Conservation (phyloP, 345 rosid species). For the Syzygium aqueum region DNA sequence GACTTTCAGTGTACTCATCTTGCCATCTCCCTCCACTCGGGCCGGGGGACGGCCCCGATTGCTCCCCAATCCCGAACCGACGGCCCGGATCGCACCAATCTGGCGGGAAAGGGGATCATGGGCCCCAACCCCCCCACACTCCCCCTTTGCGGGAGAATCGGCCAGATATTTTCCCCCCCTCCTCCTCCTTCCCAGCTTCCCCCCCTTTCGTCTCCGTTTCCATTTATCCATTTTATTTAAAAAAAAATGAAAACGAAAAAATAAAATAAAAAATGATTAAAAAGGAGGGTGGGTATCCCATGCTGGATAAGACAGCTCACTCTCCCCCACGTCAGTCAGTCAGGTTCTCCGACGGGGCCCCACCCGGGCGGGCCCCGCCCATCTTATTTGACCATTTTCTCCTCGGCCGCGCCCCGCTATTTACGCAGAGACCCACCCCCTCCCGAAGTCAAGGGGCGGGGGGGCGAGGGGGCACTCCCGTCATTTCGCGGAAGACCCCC, state of each 20-base stretch:
- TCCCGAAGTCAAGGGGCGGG: background rate
- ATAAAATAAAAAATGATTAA: background rate
- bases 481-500: background rate
- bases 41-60: background rate
- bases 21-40: too few species aligned
- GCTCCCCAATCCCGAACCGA: background rate
- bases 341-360: background rate
- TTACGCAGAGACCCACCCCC: background rate
- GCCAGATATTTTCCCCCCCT: background rate
- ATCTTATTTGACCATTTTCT: background rate
- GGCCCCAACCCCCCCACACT: background rate
- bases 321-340: background rate
- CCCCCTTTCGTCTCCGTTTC: background rate
- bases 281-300: background rate
- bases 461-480: background rate
- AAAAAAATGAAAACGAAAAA: background rate
- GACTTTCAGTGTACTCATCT: too few species aligned
- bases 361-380: background rate
- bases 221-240: too few species aligned
- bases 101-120: background rate
- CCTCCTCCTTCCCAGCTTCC: background rate
- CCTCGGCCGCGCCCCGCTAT: background rate
- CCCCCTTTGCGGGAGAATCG: background rate
- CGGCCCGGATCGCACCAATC: background rate
- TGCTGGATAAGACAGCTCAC: background rate